These are phyloP conservation scores for Aplosporella prunicola DNA, from an alignment of 2,329 filamentous ascomycete genomes.

Conservation along the genomic window DNA sequence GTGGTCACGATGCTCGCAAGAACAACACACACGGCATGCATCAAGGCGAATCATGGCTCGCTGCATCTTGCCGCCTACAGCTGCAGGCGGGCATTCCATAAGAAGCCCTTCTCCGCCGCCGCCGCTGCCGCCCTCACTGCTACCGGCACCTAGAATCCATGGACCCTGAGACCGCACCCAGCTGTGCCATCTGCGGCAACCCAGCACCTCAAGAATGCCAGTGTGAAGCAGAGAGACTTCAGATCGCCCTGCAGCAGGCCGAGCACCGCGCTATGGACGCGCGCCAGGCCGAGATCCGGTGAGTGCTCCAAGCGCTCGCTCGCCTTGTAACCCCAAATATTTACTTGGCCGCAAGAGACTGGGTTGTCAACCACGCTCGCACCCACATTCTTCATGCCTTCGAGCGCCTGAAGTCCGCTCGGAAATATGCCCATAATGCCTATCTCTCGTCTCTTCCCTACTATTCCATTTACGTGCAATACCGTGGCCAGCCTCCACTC, in stretches of 20 bases:
- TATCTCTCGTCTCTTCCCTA: constrained; percentile 37
- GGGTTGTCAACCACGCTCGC: constrained; percentile 37
- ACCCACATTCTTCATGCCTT: constrained; percentile 37
- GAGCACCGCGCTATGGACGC: constrained; percentile 30
- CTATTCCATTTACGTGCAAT: constrained; percentile 39
- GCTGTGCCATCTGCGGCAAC: constrained; percentile 31
- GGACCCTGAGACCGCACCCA: constrained; percentile 27
- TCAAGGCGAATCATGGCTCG: too few relatives aligned
- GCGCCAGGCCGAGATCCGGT: constrained; percentile 27
- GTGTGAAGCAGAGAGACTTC: constrained; percentile 30
- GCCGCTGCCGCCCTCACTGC: too few relatives aligned
- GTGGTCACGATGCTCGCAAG: too few relatives aligned
- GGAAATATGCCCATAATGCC: constrained; percentile 32
- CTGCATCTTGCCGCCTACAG: too few relatives aligned
- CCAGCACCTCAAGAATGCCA: constrained; percentile 29
- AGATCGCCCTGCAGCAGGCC: constrained; percentile 31
- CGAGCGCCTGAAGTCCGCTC: constrained; percentile 30
- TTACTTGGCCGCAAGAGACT: constrained; percentile 29
- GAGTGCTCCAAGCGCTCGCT: constrained; percentile 5
- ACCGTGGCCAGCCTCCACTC: constrained; percentile 36
- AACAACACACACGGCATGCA: too few relatives aligned
- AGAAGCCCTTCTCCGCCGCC: too few relatives aligned
- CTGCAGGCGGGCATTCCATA: too few relatives aligned
- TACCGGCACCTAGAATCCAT: constrained; percentile 9
- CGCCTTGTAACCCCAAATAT: neutral